Base-by-base conservation (phyloP, 129 eudicot genomes). In the Solidago caesia region DNA sequence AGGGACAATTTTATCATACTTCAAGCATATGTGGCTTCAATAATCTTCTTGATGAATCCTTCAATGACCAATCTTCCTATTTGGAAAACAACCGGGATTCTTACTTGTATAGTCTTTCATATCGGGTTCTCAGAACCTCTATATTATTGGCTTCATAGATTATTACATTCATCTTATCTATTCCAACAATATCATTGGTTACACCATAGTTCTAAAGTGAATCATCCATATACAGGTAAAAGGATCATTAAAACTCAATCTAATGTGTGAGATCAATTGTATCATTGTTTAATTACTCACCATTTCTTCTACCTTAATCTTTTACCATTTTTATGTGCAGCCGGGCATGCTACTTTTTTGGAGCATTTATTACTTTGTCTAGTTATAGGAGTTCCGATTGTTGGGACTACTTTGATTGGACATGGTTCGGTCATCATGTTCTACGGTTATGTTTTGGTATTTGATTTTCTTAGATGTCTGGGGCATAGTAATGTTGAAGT, bases 1-100 rank as follows among this genome's bases (percentile, higher is more conserved):
- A 90, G 96, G 93, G 96, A 90, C 46, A 91, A 91, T 72, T 91
- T 84, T 75, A 80, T 91, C 55, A 80, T 91, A 27, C 89, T 91
- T 84, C 90, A 91, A 86, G 95, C 88, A 70, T 11, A 79, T 68
- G 82, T 80, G 56, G 92, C 87, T 72, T 78, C 94, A 77, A 48
- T 91, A 16, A 60, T 76, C 68, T 82, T 56, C 12, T 62, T 86
- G 78, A 83, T 75, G 78, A 77, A 82, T 63, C 97, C 91, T 78
- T 80, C 84, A 45, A 42, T 88, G 43, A 60, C 65, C 82, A 81
- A 74, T 71, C 75, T 88, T 77, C 97, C 97, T 8, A 48, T 81
- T 4, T 88, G 91, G 95, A 80, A 91, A 62, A 62, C 53, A 3
- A 83, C 67, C 70, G 96, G 96, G 15, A 39, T 84, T 57, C 44